Conservation (phyloP, 2,329 filamentous ascomycete genomes). For the Neonectria coccinea region DNA sequence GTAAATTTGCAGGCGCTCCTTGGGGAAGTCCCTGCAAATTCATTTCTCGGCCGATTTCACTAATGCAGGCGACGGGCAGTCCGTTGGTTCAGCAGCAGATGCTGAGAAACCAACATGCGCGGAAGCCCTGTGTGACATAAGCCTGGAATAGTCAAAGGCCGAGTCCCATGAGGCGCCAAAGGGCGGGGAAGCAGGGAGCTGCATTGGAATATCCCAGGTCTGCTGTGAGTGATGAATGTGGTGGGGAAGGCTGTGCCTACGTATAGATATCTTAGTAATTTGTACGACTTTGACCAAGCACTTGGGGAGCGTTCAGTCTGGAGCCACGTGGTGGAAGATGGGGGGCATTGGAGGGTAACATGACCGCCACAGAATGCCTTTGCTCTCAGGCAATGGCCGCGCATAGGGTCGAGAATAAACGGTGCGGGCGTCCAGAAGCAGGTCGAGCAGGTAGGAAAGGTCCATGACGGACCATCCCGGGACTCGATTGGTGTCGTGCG, state of each 20-base stretch:
- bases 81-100: neutral
- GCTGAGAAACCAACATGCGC: slow-evolving; percentile 1
- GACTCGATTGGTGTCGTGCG: slow-evolving; percentile 10
- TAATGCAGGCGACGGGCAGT: slow-evolving; percentile 1
- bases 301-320: slow-evolving; percentile 12
- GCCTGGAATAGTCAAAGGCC: slow-evolving; percentile 2
- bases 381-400: slow-evolving; percentile 8
- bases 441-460: slow-evolving; percentile 14
- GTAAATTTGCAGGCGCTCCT: neutral
- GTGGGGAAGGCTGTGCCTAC: slow-evolving; percentile 10
- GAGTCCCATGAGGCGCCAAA: slow-evolving; percentile 11
- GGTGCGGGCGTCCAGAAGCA: slow-evolving; percentile 18
- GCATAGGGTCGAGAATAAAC: slow-evolving; percentile 1
- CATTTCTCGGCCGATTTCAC: neutral
- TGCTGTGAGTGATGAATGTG: slow-evolving; percentile 4
- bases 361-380: slow-evolving; percentile 13
- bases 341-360: slow-evolving; percentile 16
- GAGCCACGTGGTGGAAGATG: slow-evolving; percentile 26
- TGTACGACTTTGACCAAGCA: neutral
- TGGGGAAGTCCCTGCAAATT: neutral
- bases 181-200: slow-evolving; percentile 19
- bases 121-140: slow-evolving; percentile 18
- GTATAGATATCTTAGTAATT: neutral
- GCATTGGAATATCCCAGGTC: slow-evolving; percentile 3
- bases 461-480: slow-evolving; percentile 20